Percentiles rank a stretch among this genome's conserved stretches.
phyloP scores from a whole-genome alignment of 2,329 filamentous ascomycete species.

The Fusarium hainanense region DNA sequence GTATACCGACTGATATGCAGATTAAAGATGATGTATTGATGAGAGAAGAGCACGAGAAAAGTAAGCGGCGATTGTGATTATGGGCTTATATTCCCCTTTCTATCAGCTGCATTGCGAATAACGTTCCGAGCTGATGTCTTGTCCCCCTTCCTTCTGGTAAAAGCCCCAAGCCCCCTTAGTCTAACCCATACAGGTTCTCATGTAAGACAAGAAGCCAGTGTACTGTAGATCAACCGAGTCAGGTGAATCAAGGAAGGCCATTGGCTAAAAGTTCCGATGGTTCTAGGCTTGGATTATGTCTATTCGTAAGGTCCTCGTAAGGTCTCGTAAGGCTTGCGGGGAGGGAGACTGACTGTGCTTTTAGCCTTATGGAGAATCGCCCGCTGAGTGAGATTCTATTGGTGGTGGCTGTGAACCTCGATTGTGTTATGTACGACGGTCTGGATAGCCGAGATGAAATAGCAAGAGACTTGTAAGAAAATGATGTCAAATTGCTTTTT shows the following conservation, averaged over 20 bases:
- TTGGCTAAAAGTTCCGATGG: constrained; percentile 10
- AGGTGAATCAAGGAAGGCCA: constrained; percentile 6
- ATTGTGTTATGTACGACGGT: background rate
- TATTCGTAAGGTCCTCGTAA: constrained; percentile 11
- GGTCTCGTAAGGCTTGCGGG: constrained; percentile 10
- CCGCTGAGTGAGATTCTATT: background rate
- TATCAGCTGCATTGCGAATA: background rate
- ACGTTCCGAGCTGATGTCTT: constrained; percentile 24
- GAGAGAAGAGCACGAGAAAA: background rate
- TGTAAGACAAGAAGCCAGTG: constrained; percentile 20
- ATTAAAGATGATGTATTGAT: background rate
- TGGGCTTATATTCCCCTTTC: constrained; percentile 6
- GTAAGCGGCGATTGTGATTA: background rate
- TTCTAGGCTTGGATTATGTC: background rate
- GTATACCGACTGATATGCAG: background rate
- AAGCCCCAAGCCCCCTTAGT: constrained; percentile 2
- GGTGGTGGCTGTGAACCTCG: background rate
- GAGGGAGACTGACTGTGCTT: constrained; percentile 24
- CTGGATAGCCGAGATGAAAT: background rate
- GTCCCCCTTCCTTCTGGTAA: background rate
- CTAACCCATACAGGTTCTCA: constrained; percentile 36
- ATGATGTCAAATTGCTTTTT: background rate
- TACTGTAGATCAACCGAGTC: constrained; percentile 6
- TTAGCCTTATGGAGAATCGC: constrained; percentile 6
- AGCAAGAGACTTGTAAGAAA: background rate